phyloP scores from a whole-genome alignment of 2,329 filamentous ascomycete genomes.

The Colletotrichum euphorbiae region DNA sequence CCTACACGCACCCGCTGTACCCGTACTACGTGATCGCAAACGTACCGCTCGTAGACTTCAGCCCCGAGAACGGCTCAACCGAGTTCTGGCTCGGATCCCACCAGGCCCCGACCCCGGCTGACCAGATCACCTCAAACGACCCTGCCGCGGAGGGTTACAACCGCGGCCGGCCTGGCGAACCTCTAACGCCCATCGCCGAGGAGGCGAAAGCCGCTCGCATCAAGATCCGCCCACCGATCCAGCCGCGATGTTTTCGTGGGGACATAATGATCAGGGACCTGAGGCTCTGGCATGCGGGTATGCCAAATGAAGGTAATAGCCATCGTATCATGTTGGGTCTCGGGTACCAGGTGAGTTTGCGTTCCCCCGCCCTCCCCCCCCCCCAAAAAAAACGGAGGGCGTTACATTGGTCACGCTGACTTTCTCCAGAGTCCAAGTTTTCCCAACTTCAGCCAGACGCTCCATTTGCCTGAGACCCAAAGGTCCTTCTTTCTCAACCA shows the following conservation, averaged over 20 bases:
- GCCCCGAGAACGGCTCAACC: constrained; percentile 64
- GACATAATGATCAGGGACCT: constrained; percentile 69
- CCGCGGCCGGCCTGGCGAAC: constrained; percentile 11
- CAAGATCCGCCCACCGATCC: constrained; percentile 55
- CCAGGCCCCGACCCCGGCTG: constrained; percentile 29
- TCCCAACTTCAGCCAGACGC: constrained; percentile 13
- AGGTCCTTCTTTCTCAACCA: neutral
- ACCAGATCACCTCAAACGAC: constrained; percentile 55
- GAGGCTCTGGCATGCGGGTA: constrained; percentile 72
- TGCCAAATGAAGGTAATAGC: constrained; percentile 65
- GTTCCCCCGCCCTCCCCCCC: too few species aligned
- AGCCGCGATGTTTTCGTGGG: constrained; percentile 64
- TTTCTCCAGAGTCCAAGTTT: neutral
- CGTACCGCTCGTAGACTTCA: constrained; percentile 62
- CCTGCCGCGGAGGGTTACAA: neutral
- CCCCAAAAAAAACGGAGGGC: too few species aligned
- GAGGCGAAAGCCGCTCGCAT: constrained; percentile 54
- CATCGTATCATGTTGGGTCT: constrained; percentile 65
- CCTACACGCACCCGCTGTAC: constrained; percentile 12
- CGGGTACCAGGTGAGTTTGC: constrained; percentile 3
- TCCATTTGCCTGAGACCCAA: constrained; percentile 15
- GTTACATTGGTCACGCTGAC: neutral
- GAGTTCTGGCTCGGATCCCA: constrained; percentile 72
- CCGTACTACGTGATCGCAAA: constrained; percentile 19
- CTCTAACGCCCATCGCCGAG: constrained; percentile 35